Percentiles rank a stretch among this genome's conserved stretches.
These are phyloP conservation scores for Kluyveromyces nonfermentans DNA, from an alignment of 805 yeast species.

Conservation along the genomic window DNA sequence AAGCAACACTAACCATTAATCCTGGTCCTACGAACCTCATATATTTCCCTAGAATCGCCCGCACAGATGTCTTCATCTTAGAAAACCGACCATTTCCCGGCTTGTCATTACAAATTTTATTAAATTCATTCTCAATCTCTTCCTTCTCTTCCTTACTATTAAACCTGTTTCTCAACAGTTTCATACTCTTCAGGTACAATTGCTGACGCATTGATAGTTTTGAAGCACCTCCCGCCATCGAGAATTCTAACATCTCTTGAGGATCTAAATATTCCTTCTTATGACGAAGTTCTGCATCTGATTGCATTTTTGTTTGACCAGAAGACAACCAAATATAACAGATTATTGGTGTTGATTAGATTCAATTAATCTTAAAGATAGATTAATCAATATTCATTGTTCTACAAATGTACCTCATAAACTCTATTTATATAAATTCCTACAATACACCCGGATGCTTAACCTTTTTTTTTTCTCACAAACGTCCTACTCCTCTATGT, in stretches of 20 bases:
- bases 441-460: too few species aligned
- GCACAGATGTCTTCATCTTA: not conserved
- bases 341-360: too few species aligned
- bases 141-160: not conserved
- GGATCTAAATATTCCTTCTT: constrained; percentile 1
- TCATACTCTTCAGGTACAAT: not conserved
- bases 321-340: too few species aligned
- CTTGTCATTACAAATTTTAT: not conserved
- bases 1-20: constrained; percentile 78
- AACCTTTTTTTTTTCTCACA: too few species aligned
- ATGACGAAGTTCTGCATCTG: not conserved
- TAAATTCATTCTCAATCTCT: not conserved
- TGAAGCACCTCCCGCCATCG: constrained; percentile 4
- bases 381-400: too few species aligned
- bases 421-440: too few species aligned
- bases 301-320: not conserved
- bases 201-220: constrained; percentile 2
- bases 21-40: constrained; percentile 78
- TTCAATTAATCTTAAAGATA: too few species aligned
- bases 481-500: too few species aligned
- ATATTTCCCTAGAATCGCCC: constrained; percentile 37
- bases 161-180: not conserved
- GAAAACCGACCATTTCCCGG: not conserved
- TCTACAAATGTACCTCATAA: too few species aligned
- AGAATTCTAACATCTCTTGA: constrained; percentile 1